Conservation (phyloP, 306 rosid species). For the Cucurbita pepo region DNA sequence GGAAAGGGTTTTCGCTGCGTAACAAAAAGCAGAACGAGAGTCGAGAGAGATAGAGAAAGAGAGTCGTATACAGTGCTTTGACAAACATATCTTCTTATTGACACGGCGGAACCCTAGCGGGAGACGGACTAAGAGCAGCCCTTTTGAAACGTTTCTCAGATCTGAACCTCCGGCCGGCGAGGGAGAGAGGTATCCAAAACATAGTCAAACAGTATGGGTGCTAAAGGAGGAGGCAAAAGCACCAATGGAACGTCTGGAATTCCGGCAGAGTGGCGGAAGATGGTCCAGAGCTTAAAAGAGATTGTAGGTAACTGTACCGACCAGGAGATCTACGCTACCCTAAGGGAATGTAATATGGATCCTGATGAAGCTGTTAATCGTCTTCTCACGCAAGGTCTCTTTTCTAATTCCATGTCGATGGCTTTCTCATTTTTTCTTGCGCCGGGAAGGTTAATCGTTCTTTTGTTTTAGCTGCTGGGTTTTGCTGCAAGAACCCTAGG, state of each 20-base stretch:
- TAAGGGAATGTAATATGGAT: constrained; percentile 98
- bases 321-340: constrained; percentile 85
- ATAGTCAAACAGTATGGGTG: constrained; percentile 41
- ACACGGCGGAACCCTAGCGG: constrained; percentile 47
- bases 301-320: constrained; percentile 72
- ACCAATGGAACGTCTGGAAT: constrained; percentile 51
- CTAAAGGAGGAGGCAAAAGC: constrained; percentile 37
- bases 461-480: not conserved
- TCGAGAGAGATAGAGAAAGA: not conserved
- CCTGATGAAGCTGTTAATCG: constrained; percentile 97
- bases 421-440: not conserved
- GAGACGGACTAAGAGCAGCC: not conserved
- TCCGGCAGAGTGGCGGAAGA: constrained; percentile 72
- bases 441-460: not conserved
- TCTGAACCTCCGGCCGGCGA: constrained; percentile 21
- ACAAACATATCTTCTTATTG: constrained; percentile 2
- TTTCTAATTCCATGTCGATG: not conserved
- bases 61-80: not conserved
- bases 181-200: constrained; percentile 6
- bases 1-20: constrained; percentile 24
- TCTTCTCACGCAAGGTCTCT: constrained; percentile 82
- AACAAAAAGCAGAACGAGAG: constrained; percentile 2
- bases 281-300: constrained; percentile 89
- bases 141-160: constrained; percentile 18
- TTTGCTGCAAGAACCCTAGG: not conserved